A percentile compares a stretch with the other conserved stretches of the same genome.
Evolutionary conservation across 2,329 filamentous ascomycete species (phyloP).

Genomic region (Colletotrichum echinochloae): DNA sequence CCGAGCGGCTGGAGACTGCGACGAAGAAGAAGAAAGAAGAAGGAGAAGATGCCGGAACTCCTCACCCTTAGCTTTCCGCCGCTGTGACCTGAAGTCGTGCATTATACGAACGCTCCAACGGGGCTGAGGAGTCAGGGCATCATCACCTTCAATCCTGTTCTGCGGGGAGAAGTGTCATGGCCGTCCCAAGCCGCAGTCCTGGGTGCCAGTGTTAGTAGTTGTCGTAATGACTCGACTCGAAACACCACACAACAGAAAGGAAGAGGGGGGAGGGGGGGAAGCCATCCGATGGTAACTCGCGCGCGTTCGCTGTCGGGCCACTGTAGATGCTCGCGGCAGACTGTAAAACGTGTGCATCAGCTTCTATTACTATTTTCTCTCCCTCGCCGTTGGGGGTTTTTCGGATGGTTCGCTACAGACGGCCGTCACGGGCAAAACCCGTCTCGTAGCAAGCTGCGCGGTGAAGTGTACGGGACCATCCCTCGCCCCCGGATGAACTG

Average conservation of each 20-base stretch:
- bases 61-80: neutral
- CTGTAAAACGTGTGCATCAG: neutral
- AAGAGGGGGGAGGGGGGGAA: no score
- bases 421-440: neutral
- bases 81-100: neutral
- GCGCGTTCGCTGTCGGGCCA: neutral
- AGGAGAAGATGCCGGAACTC: no score
- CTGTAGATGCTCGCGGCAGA: neutral
- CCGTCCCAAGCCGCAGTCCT: neutral
- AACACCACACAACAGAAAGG: neutral
- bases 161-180: neutral
- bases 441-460: neutral
- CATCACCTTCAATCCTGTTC: neutral
- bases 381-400: neutral
- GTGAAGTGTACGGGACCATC: no score
- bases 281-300: neutral
- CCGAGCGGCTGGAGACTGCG: no score
- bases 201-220: neutral
- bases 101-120: neutral
- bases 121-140: neutral
- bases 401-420: neutral
- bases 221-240: neutral
- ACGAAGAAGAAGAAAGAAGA: no score
- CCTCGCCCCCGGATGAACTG: neutral
- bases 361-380: neutral